phyloP scores from a whole-genome alignment of 2,329 filamentous ascomycete species.

The Trichoderma sp. region DNA sequence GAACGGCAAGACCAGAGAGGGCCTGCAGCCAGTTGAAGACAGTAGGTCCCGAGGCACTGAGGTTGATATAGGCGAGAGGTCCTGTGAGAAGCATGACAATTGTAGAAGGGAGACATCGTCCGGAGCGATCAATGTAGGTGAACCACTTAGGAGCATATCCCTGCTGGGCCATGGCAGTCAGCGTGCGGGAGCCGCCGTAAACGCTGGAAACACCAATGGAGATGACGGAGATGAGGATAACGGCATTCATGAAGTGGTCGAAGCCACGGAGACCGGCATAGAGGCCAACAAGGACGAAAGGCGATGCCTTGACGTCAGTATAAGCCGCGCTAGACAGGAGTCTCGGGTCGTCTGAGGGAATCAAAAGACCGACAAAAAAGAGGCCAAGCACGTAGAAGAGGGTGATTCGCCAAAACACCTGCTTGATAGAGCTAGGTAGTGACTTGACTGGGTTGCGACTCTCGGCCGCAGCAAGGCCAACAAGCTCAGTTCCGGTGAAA shows the following conservation, averaged over 20 bases:
- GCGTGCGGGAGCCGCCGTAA: conserved; percentile 54
- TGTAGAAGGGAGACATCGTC: conserved; percentile 50
- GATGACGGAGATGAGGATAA: conserved; percentile 53
- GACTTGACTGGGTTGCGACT: conserved; percentile 64
- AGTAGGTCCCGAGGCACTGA: conserved; percentile 43
- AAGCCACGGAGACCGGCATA: conserved; percentile 48
- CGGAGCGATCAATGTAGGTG: conserved; percentile 52
- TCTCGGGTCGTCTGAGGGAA: conserved; percentile 41
- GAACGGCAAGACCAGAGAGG: conserved; percentile 58
- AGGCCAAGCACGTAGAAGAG: conserved; percentile 50
- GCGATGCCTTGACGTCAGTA: conserved; percentile 40
- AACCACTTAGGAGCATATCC: conserved; percentile 55
- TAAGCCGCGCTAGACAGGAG: conserved; percentile 48
- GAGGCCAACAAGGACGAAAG: conserved; percentile 49
- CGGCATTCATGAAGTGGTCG: conserved; percentile 51
- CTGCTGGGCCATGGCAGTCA: conserved; percentile 54
- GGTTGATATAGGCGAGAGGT: conserved; percentile 46
- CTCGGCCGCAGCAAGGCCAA: conserved; percentile 69
- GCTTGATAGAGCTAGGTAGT: conserved; percentile 76
- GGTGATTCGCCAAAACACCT: conserved; percentile 58
- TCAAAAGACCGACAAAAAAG: conserved; percentile 47
- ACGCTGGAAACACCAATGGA: conserved; percentile 54
- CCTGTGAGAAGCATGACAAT: conserved; percentile 45
- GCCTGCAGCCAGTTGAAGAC: conserved; percentile 65
- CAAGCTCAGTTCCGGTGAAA: conserved; percentile 65